Evolutionary conservation across 352 stramenopile genomes (phyloP), one percentile per base, ranked within the genome.

Genomic region (Pythium brassicae): DNA sequence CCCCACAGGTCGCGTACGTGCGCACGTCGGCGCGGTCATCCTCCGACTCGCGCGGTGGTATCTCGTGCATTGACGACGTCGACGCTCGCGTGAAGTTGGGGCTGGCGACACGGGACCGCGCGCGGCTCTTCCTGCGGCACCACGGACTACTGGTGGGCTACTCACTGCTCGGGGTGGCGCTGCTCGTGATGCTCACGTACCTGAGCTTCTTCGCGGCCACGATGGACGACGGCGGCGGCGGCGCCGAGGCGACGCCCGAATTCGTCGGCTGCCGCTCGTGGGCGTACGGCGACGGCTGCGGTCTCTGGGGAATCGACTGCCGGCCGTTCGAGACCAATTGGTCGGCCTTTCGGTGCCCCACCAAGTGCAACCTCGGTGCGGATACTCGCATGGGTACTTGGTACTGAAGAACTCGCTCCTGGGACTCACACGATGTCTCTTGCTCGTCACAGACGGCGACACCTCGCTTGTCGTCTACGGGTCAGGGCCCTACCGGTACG

Each of bases 181-280:
- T 86, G 29, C 15, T 90, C 20, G 48, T 88, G 29, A 46, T 92
- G 67, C 64, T 93, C 32, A 35, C 86, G 10, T 87, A 91, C 58
- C 50, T 89, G 51, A 92, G 82, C 62, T 92, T 85, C 63, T 94
- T 91, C 48, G 78, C 78, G 2, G 79, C 82, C 0, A 65, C 55
- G 5, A 84, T 91, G 67, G 68, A 84, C 4, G 59, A 78, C 20
- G 74, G 62, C 29, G 67, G 58, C 29, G 67, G 58, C 19, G 47
- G 39, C 15, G 57, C 44, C 2, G 40, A 35, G 29, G 10, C 40
- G 40, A 25, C 40, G 11, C 82, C 79, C 0, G 75, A 85, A 26
- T 89, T 87, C 46, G 55, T 92, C 27, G 73, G 72, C 26, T 94
- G 84, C 43, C 70, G 82, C 19, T 78, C 73, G 0, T 92, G 82